These are phyloP conservation scores for Boechera stricta DNA, from an alignment of 345 rosid species.

Conservation along the genomic window DNA sequence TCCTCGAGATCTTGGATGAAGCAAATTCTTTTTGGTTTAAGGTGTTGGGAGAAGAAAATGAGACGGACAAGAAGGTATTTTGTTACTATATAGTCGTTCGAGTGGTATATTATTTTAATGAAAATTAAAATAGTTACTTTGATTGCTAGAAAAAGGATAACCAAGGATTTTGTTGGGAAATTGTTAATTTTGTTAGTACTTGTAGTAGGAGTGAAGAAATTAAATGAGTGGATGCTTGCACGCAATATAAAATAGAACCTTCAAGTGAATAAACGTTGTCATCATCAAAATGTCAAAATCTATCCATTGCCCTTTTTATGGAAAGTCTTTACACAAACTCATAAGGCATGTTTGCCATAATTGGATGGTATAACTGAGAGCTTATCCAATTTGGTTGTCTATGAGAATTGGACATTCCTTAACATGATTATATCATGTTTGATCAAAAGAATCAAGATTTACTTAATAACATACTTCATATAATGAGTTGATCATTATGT, in stretches of 20 bases:
- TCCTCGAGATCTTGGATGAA: conserved; percentile 19
- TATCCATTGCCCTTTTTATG: conserved; percentile 10
- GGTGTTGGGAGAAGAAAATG: conserved; percentile 17
- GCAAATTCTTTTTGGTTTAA: background rate
- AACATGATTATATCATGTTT: background rate
- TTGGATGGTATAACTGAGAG: conserved; percentile 1
- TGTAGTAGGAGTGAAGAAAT: conserved; percentile 44
- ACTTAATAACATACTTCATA: background rate
- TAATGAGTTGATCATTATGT: conserved; percentile 17
- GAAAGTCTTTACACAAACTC: conserved; percentile 39
- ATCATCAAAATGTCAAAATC: background rate
- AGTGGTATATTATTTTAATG: conserved; percentile 6
- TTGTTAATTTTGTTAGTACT: conserved; percentile 33
- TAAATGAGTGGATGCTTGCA: conserved; percentile 27
- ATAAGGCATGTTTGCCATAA: conserved; percentile 3
- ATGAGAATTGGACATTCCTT: background rate
- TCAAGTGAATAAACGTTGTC: background rate
- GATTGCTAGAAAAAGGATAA: conserved; percentile 1
- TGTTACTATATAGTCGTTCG: conserved; percentile 20
- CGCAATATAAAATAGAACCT: conserved; percentile 25
- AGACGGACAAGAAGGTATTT: background rate
- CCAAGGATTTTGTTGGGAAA: conserved; percentile 28
- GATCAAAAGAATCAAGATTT: conserved; percentile 8
- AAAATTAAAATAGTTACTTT: background rate
- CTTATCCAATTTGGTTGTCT: background rate